Evolutionary conservation across 2,329 filamentous ascomycete genomes (phyloP), one percentile per base, ranked within the genome.

Genomic region (Colletotrichum chlorophyti): DNA sequence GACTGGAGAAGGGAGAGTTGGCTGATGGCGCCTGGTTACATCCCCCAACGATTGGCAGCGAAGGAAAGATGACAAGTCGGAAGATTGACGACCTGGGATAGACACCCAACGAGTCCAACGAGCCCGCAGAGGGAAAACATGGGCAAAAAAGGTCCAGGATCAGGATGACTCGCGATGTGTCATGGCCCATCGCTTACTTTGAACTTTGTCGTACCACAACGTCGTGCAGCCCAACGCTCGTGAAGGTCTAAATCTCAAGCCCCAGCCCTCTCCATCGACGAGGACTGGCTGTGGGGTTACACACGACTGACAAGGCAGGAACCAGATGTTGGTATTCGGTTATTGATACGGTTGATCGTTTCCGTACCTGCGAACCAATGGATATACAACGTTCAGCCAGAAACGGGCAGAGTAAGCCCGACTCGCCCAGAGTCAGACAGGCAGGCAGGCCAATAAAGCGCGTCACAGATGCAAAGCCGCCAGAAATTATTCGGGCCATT

Each of bases 221-320:
- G n/a, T 47, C 26, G 24, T 12, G 27, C 14, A 10, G 9, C 34
- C 34, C 37, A 49, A 48, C 23, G 41, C 48, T 19, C 23, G 32
- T 11, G 29, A 55, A 59, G n/a, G 43, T 23, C 37, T 49, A 59
- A 38, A 21, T 15, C 38, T 19, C 6, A 19, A 37, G 15, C 19
- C 46, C 23, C 29, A 52, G 24, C 24, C 17, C 50, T 26, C 29
- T 41, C 50, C 31, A 32, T 43, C 46, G 40, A n/a, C n/a, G n/a
- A n/a, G n/a, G 42, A 38, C 27, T 17, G 14, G 50, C 31, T 42
- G 43, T 49, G 38, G 27, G n/a, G 42, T 59, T 55, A 59, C 55
- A 59, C 54, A 8, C 27, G 35, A 47, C 43, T 54, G 35, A 42
- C 52, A n/a, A n/a, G n/a, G n/a, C n/a, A 29, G 52, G 32, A 26